phyloP scores from a whole-genome alignment of 805 yeast genomes.

The Cyberlindnera euphorbiiphila region DNA sequence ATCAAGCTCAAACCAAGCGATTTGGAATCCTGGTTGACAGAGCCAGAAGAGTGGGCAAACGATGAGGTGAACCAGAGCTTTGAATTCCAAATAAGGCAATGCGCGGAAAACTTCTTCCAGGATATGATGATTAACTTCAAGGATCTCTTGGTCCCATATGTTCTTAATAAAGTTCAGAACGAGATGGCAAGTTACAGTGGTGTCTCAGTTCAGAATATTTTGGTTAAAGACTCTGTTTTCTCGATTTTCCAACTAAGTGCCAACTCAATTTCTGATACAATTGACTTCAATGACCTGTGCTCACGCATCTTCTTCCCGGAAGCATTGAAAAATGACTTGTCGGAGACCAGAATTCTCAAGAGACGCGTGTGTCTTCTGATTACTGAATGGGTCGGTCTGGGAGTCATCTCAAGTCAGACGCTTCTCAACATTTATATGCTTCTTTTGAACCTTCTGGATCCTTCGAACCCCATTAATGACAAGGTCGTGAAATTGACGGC shows the following conservation, averaged over 20 bases:
- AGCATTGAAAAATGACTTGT: conserved; percentile 36
- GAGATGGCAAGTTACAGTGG: conserved; percentile 33
- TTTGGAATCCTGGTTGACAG: conserved; percentile 74
- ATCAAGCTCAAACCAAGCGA: conserved; percentile 71
- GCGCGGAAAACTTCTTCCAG: conserved; percentile 82
- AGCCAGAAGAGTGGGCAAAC: conserved; percentile 91
- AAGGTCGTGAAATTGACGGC: conserved; percentile 78
- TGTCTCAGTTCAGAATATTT: conserved; percentile 42
- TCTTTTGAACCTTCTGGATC: conserved; percentile 45
- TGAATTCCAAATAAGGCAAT: conserved; percentile 81
- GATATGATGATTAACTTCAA: conserved; percentile 66
- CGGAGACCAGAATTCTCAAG: conserved; percentile 59
- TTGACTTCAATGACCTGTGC: conserved; percentile 66
- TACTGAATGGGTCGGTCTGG: conserved; percentile 74
- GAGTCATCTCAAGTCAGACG: conserved; percentile 52
- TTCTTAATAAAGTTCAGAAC: conserved; percentile 53
- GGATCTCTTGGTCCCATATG: conserved; percentile 47
- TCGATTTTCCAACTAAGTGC: conserved; percentile 82
- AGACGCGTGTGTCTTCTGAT: conserved; percentile 76
- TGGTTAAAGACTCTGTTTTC: conserved; percentile 74
- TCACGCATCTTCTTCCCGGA: conserved; percentile 65
- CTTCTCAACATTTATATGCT: conserved; percentile 57
- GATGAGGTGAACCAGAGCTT: conserved; percentile 74
- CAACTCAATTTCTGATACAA: conserved; percentile 55
- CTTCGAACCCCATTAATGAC: conserved; percentile 52